A percentile compares a stretch with the other conserved stretches of the same genome.
These are phyloP conservation scores for Schizophyllum amplum DNA, from an alignment of 1,284 basidiomycete genomes.

Conservation along the genomic window DNA sequence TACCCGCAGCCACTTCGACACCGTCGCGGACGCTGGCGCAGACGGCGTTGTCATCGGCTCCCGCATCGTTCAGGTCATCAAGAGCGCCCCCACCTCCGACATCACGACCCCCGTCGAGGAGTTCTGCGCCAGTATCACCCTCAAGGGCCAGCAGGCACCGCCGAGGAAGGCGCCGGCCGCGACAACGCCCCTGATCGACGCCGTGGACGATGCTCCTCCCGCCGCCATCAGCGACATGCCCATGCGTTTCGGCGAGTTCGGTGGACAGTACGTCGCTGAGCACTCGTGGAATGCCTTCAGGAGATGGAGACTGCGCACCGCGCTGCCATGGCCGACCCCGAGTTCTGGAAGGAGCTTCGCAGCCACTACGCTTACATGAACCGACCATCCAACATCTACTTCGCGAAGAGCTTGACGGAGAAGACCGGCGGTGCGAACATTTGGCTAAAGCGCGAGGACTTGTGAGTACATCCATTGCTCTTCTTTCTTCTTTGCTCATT, in stretches of 20 bases:
- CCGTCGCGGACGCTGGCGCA: slow-evolving; percentile 79
- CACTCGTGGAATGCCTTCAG: slow-evolving; percentile 82
- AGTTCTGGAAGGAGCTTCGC: slow-evolving; percentile 91
- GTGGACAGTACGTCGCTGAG: slow-evolving; percentile 97
- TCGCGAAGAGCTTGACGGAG: slow-evolving; percentile 69
- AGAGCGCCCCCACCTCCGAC: slow-evolving; percentile 47
- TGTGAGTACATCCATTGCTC: slow-evolving; percentile 41
- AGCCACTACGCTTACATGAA: slow-evolving; percentile 89
- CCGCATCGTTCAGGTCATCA: slow-evolving; percentile 76
- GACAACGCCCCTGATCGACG: slow-evolving; percentile 15
- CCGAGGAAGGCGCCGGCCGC: slow-evolving; percentile 17
- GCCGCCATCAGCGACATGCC: slow-evolving; percentile 44
- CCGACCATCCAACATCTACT: slow-evolving; percentile 68
- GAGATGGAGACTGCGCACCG: slow-evolving; percentile 93
- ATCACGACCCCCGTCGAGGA: slow-evolving; percentile 58
- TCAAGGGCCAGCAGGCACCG: slow-evolving; percentile 42
- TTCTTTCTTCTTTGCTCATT: too few species aligned
- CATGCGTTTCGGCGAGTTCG: slow-evolving; percentile 88
- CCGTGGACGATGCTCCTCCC: slow-evolving; percentile 22
- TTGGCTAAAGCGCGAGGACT: slow-evolving; percentile 97
- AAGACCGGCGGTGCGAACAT: slow-evolving; percentile 85
- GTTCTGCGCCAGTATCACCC: slow-evolving; percentile 67
- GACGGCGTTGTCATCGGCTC: slow-evolving; percentile 96
- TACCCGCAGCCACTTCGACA: slow-evolving; percentile 86
- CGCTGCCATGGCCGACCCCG: slow-evolving; percentile 78